These are phyloP conservation scores for Hsuehochloa calcarea DNA, from an alignment of 176 grass and related monocot species.

Conservation along the genomic window DNA sequence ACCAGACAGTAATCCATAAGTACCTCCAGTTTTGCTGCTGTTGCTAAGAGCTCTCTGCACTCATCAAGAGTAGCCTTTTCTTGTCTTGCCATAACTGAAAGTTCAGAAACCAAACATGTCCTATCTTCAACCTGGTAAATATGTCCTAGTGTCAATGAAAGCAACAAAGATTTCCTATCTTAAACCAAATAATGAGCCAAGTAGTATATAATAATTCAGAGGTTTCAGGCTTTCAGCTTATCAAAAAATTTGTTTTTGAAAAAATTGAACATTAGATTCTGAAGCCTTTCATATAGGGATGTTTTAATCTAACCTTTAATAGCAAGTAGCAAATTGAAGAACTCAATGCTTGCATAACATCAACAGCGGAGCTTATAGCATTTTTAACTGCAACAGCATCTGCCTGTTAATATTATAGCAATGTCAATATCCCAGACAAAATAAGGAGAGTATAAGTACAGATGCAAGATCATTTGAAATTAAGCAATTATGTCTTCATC, in stretches of 20 bases:
- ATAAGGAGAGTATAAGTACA: background rate
- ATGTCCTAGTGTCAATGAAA: conserved; percentile 26
- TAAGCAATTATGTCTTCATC: background rate
- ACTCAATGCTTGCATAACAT: conserved; percentile 70
- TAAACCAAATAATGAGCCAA: background rate
- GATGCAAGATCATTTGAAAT: conserved; percentile 3
- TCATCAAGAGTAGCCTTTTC: conserved; percentile 60
- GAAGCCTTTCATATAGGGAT: background rate
- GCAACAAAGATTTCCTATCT: background rate
- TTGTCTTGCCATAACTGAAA: conserved; percentile 39
- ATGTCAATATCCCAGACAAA: conserved; percentile 10
- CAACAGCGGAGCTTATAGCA: conserved; percentile 69
- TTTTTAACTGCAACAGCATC: conserved; percentile 65
- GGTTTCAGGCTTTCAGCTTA: background rate
- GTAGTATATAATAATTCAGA: background rate
- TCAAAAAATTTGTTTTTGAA: background rate
- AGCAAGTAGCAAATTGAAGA: conserved; percentile 56
- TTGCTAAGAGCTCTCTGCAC: conserved; percentile 64
- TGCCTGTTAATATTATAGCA: conserved; percentile 41
- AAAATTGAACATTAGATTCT: background rate
- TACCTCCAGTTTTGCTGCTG: conserved; percentile 70
- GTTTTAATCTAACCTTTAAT: conserved; percentile 46
- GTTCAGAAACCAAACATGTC: conserved; percentile 52
- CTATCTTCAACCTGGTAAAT: conserved; percentile 54
- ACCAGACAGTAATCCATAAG: background rate